These are phyloP conservation scores for Pinus tabuliformis DNA, from an alignment of 75 land plant species.

Conservation along the genomic window DNA sequence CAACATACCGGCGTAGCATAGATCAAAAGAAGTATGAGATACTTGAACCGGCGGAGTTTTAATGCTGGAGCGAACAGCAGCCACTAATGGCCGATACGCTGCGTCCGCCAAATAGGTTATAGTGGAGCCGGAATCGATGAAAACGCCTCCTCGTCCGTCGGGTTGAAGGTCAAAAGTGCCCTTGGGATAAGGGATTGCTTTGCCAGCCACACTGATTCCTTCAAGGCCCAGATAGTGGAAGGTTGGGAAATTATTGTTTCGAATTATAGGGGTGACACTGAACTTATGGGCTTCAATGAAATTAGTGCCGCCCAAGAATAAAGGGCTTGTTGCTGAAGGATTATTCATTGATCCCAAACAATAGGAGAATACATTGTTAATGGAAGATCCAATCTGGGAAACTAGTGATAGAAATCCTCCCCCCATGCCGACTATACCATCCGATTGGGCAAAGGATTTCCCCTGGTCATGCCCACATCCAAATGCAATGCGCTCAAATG, in stretches of 20 bases:
- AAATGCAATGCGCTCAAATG: slow-evolving; percentile 10
- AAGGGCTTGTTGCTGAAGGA: not conserved
- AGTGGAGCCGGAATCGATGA: slow-evolving; percentile 15
- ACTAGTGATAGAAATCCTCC: slow-evolving; percentile 16
- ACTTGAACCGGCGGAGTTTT: too few species aligned
- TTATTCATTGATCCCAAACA: slow-evolving; percentile 13
- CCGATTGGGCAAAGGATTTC: not conserved
- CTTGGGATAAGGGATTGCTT: not conserved
- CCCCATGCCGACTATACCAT: slow-evolving; percentile 21
- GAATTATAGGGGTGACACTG: not conserved
- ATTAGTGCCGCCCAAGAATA: slow-evolving; percentile 1
- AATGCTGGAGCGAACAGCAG: too few species aligned
- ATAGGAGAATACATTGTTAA: slow-evolving; percentile 22
- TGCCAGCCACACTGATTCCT: not conserved
- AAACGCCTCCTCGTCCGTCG: not conserved
- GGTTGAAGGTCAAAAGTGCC: slow-evolving; percentile 4
- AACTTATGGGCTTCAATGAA: not conserved
- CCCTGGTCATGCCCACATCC: slow-evolving; percentile 27
- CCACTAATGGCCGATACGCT: too few species aligned
- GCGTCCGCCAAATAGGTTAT: too few species aligned
- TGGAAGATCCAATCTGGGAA: slow-evolving; percentile 11
- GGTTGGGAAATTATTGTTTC: not conserved
- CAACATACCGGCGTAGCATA: too few species aligned
- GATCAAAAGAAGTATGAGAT: too few species aligned
- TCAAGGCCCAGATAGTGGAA: not conserved